These are phyloP conservation scores for Geranium rotundifolium DNA, from an alignment of 345 rosid species.

Conservation along the genomic window DNA sequence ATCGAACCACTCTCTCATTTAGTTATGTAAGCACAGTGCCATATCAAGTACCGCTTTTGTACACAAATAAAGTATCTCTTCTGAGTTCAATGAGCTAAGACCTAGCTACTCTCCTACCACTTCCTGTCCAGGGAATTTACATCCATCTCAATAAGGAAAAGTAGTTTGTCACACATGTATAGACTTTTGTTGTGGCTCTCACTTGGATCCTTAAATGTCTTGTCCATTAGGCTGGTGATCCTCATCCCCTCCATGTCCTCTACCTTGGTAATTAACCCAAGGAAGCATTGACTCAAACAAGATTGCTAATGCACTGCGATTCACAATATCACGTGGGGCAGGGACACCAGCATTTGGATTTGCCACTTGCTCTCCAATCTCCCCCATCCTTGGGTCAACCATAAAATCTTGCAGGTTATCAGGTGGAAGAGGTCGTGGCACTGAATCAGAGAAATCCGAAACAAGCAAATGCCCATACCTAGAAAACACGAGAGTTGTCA, in stretches of 20 bases:
- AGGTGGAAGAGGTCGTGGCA: constrained; percentile 57
- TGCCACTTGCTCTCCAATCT: constrained; percentile 23
- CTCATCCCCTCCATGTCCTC: constrained; percentile 27
- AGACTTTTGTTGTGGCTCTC: background rate
- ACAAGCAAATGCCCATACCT: constrained; percentile 60
- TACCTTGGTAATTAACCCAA: constrained; percentile 46
- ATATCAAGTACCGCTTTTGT: background rate
- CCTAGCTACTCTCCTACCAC: background rate
- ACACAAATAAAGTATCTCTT: background rate
- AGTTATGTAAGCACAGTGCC: no score
- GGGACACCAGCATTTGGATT: constrained; percentile 26
- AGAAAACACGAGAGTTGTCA: constrained; percentile 6
- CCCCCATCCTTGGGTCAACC: constrained; percentile 48
- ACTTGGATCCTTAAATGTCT: constrained; percentile 8
- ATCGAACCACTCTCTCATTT: no score
- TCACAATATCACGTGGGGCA: constrained; percentile 37
- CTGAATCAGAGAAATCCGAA: constrained; percentile 66
- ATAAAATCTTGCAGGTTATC: constrained; percentile 72
- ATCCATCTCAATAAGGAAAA: background rate
- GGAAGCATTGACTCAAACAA: constrained; percentile 73
- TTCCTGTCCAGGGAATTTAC: no score
- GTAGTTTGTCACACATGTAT: background rate
- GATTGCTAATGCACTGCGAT: constrained; percentile 48
- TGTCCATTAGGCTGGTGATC: constrained; percentile 31
- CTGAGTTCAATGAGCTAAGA: background rate